Evolutionary conservation across 1,284 basidiomycete species (phyloP).

Genomic region (Apiotrichum porosum): DNA sequence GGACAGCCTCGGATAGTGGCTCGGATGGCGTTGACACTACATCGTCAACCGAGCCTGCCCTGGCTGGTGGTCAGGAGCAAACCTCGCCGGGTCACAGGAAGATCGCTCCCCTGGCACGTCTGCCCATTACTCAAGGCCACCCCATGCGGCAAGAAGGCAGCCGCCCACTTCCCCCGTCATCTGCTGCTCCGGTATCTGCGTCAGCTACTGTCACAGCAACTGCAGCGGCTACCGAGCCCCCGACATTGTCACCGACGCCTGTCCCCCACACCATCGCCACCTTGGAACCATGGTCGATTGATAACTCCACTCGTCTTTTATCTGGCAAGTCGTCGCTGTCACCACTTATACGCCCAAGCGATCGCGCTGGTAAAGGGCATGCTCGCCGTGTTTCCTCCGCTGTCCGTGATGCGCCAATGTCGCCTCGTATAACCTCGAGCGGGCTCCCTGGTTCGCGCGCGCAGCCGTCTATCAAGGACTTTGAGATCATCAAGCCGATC

Average conservation of each 20-base stretch:
- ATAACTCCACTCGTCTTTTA: too few relatives aligned
- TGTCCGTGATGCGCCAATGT: slow-evolving; percentile 58
- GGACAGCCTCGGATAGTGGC: slow-evolving; percentile 34
- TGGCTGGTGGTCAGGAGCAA: slow-evolving; percentile 23
- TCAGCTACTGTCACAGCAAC: background rate
- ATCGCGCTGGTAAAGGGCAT: background rate
- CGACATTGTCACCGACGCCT: background rate
- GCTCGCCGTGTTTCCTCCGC: slow-evolving; percentile 9
- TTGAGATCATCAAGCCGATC: slow-evolving; percentile 99
- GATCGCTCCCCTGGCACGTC: slow-evolving; percentile 40
- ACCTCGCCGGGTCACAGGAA: slow-evolving; percentile 34
- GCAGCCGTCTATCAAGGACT: slow-evolving; percentile 94
- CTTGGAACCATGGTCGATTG: background rate
- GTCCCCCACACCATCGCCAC: background rate
- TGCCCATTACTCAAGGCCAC: slow-evolving; percentile 43
- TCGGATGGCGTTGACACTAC: slow-evolving; percentile 21
- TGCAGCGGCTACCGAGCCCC: background rate
- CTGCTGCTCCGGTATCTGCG: background rate
- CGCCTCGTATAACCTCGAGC: slow-evolving; percentile 78
- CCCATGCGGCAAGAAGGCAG: slow-evolving; percentile 27
- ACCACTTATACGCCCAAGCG: background rate
- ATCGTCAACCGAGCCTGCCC: background rate
- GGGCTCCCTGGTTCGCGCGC: slow-evolving; percentile 67
- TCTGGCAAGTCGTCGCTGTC: background rate
- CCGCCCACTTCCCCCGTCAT: background rate